phyloP scores from a whole-genome alignment of 2,329 filamentous ascomycete species.

The Fusarium clavum region DNA sequence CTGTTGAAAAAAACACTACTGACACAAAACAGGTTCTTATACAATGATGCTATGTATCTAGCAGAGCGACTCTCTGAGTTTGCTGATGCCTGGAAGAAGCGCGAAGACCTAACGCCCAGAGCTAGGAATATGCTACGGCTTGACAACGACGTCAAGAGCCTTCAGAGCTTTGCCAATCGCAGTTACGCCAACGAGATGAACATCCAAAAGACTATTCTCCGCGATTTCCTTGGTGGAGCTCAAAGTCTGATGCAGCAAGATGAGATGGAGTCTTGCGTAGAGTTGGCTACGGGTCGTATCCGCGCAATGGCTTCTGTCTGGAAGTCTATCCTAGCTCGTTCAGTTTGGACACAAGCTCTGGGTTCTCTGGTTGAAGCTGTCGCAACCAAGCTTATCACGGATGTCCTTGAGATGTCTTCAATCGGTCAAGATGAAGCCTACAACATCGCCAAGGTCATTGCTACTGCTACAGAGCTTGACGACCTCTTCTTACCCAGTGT shows the following conservation, averaged over 20 bases:
- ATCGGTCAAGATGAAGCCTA: constrained; percentile 74
- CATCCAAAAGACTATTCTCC: constrained; percentile 70
- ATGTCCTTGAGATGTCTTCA: constrained; percentile 70
- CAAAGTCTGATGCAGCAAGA: constrained; percentile 71
- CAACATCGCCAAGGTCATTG: constrained; percentile 69
- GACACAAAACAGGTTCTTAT: constrained; percentile 64
- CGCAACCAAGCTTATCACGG: constrained; percentile 68
- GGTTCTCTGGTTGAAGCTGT: constrained; percentile 70
- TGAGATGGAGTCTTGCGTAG: constrained; percentile 64
- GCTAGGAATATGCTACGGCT: constrained; percentile 67
- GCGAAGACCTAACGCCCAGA: constrained; percentile 62
- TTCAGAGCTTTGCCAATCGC: constrained; percentile 70
- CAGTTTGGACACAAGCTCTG: constrained; percentile 72
- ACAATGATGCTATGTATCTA: constrained; percentile 75
- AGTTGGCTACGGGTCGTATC: constrained; percentile 65
- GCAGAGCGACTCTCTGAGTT: constrained; percentile 67
- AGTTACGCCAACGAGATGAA: constrained; percentile 72
- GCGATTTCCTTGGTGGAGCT: constrained; percentile 69
- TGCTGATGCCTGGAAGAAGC: constrained; percentile 62
- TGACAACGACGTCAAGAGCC: constrained; percentile 68
- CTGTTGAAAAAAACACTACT: neutral
- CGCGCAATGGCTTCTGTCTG: constrained; percentile 66
- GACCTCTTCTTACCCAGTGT: constrained; percentile 67
- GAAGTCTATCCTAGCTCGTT: constrained; percentile 68
- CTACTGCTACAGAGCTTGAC: constrained; percentile 67